Percentiles rank a stretch among this genome's conserved stretches.
Conservation (phyloP, 345 rosid genomes). For the Reutealis trisperma region DNA sequence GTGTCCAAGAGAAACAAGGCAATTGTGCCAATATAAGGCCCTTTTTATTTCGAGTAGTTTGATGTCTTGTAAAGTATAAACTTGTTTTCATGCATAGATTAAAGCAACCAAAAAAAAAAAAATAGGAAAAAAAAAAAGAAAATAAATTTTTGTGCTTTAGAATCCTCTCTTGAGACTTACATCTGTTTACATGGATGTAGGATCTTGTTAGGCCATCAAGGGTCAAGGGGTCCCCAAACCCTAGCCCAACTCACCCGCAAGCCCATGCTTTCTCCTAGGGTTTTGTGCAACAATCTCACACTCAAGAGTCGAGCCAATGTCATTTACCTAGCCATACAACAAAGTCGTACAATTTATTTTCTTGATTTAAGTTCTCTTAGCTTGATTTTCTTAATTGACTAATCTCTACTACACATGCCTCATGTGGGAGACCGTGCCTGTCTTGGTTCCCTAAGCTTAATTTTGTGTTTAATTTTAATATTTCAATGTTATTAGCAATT, state of each 20-base stretch:
- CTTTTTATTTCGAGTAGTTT: background rate
- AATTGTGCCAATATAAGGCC: slow-evolving; percentile 24
- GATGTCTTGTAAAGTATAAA: slow-evolving; percentile 21
- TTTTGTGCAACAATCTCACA: slow-evolving; percentile 30
- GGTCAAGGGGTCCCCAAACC: slow-evolving; percentile 13
- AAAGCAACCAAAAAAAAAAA: background rate
- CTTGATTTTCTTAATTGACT: slow-evolving; percentile 38
- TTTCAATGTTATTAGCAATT: slow-evolving; percentile 29
- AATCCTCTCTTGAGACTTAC: slow-evolving; percentile 10
- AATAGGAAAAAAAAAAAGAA: too few species aligned
- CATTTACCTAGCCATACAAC: slow-evolving; percentile 11
- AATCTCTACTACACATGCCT: slow-evolving; percentile 60
- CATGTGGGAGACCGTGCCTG: slow-evolving; percentile 85
- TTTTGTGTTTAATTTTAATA: slow-evolving; percentile 12
- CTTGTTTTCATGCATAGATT: slow-evolving; percentile 26
- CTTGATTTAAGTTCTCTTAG: slow-evolving; percentile 31
- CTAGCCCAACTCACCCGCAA: slow-evolving; percentile 18
- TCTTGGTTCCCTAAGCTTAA: slow-evolving; percentile 28
- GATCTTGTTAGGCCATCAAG: slow-evolving; percentile 41
- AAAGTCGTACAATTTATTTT: slow-evolving; percentile 10
- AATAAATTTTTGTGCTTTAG: slow-evolving; percentile 11
- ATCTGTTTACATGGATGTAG: slow-evolving; percentile 40
- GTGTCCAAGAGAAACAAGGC: slow-evolving; percentile 49
- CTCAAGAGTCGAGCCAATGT: background rate
- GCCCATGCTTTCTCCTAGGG: slow-evolving; percentile 50